A percentile compares a stretch with the other conserved stretches of the same genome.
Conservation (phyloP, 1,284 basidiomycete species). For the Cryptococcus sp. region DNA sequence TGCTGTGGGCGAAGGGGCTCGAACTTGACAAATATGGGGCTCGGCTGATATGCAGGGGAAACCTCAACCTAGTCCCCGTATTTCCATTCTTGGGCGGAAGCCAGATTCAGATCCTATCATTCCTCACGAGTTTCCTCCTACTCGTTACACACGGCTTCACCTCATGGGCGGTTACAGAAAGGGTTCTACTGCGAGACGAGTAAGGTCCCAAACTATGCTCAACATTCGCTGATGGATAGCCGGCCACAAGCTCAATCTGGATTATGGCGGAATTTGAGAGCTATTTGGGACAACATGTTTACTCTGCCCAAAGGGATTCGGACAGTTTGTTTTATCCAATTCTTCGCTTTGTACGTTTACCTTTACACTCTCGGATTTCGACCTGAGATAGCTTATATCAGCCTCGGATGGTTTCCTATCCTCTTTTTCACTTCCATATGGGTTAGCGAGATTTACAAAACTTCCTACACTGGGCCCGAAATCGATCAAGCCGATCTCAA, state of each 20-base stretch:
- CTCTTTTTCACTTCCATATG: conserved; percentile 84
- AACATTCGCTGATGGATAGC: conserved; percentile 18
- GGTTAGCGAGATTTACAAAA: conserved; percentile 77
- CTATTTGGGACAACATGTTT: conserved; percentile 63
- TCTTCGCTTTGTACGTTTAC: conserved; percentile 63
- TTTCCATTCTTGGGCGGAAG: conserved; percentile 66
- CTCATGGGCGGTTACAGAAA: conserved; percentile 66
- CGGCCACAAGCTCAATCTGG: conserved; percentile 38
- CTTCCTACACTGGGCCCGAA: conserved; percentile 36
- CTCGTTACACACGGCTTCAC: conserved; percentile 54
- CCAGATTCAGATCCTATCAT: conserved; percentile 67
- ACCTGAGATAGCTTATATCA: conserved; percentile 41
- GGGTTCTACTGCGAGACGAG: conserved; percentile 60
- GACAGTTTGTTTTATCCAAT: conserved; percentile 72
- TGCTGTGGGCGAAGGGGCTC: no score
- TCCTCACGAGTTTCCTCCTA: conserved; percentile 51
- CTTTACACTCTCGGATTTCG: conserved; percentile 4
- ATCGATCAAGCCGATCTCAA: conserved; percentile 50
- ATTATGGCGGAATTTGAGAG: conserved; percentile 33
- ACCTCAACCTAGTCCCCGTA: conserved; percentile 62
- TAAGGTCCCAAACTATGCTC: conserved; percentile 10
- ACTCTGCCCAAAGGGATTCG: conserved; percentile 69
- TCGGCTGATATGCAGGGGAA: conserved; percentile 58
- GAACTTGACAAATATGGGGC: background rate
- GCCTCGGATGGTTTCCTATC: conserved; percentile 83